These are phyloP conservation scores for Amanita exitialis DNA, from an alignment of 768 basidiomycete genomes.

Conservation along the genomic window DNA sequence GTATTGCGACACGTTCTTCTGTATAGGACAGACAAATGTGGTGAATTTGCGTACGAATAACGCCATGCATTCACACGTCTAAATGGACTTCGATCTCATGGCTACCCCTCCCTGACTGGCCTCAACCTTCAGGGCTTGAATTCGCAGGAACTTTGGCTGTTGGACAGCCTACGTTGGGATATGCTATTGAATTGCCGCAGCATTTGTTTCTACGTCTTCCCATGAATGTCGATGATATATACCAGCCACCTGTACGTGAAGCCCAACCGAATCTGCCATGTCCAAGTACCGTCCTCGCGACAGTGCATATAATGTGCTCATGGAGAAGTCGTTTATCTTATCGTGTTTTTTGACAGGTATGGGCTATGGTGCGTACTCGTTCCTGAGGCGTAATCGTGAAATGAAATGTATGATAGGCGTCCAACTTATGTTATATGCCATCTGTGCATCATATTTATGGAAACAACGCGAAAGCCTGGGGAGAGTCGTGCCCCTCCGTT, in stretches of 20 bases:
- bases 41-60: no score
- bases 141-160: not conserved
- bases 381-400: no score
- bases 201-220: not conserved
- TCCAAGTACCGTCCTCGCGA: not conserved
- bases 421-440: not conserved
- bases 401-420: not conserved
- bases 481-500: conserved; percentile 9
- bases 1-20: no score
- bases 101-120: no score
- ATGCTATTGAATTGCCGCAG: not conserved
- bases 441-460: conserved; percentile 1
- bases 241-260: not conserved
- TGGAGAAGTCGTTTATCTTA: not conserved
- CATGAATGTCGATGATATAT: not conserved
- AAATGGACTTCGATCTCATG: no score
- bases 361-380: not conserved
- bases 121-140: no score
- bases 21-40: no score
- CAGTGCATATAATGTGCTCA: not conserved
- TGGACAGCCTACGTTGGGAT: no score
- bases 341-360: not conserved
- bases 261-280: not conserved
- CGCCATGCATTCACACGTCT: no score
- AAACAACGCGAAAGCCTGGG: not conserved